Base-by-base conservation (phyloP, 495 filamentous ascomycete genomes). In the Penicillium longicatenatum region DNA sequence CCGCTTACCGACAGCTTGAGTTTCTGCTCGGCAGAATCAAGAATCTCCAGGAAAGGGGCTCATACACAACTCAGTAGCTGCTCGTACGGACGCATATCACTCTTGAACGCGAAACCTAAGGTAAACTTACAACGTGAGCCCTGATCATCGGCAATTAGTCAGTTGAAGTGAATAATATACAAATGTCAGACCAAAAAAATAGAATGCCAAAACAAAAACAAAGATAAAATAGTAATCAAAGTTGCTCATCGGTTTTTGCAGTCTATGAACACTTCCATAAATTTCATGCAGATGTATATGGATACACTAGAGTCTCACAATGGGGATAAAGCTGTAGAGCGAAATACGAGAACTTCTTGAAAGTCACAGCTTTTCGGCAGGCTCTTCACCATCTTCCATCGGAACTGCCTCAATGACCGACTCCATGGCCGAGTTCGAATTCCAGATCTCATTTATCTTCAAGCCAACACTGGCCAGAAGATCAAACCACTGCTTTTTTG, bases 1-100 rank as follows among this genome's bases (percentile, higher is more conserved):
- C 82, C 2, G 79, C 82, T 0, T 92, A 87, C 61, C 72, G 89
- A 10, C 85, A 91, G 46, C 56, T 93, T 20, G 88, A 89, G 71
- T 86, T 84, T 50, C 62, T 90, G 62, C 71, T 90, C 9, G 87
- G 87, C 1, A 71, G 86, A 17, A 85, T 89, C 16, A 57, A 74
- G 7, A 78, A 62, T 48, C 55, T 81, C n/a, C 67, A 65, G 41
- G 52, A 73, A 43, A 58, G 46, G 20, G 66, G 69, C 6, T 46
- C 62, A 22, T 75, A 73, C 33, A 79, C 75, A 43, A 71, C 73
- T 4, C 54, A 30, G 49, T 63, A 54, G 29, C 2, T 7, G 14
- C 20, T n/a, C 26, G 2, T 9, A 11, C 16, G 4, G 31, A 35
- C 12, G 9, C 12, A 35, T 35, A 6, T 26, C 26, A 26, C 26